phyloP scores from a whole-genome alignment of 441 rosid species.

The Gossypium lobatum region DNA sequence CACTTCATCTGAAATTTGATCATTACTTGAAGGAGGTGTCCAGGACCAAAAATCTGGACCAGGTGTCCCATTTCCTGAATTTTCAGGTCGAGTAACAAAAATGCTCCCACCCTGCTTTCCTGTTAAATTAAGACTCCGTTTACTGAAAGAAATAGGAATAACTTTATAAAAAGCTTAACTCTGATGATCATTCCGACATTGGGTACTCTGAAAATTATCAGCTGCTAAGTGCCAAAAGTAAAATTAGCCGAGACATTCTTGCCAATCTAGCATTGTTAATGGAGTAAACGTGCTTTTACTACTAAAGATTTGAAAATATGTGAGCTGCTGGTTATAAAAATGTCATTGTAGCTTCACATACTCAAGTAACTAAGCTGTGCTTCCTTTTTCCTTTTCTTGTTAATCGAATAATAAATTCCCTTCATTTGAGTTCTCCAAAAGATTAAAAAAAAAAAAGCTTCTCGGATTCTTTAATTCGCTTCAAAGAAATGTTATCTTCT shows the following conservation, averaged over 20 bases:
- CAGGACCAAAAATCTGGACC: constrained; percentile 98
- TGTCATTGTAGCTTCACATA: no score
- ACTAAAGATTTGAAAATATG: no score
- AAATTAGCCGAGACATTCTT: neutral
- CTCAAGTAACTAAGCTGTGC: neutral
- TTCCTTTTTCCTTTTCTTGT: neutral
- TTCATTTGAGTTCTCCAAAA: neutral
- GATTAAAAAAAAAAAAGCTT: neutral
- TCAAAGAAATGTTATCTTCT: neutral
- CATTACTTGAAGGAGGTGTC: constrained; percentile 54
- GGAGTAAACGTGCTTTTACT: no score
- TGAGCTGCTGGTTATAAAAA: no score
- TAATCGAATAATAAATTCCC: neutral
- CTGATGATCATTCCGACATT: neutral
- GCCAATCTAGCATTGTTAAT: no score
- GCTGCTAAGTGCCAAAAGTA: neutral
- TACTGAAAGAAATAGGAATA: neutral
- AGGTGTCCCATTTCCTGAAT: constrained; percentile 51
- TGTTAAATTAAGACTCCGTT: constrained; percentile 14
- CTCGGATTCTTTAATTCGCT: constrained; percentile 1
- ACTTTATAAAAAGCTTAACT: neutral
- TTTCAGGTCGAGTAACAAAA: constrained; percentile 35
- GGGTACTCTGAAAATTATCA: neutral
- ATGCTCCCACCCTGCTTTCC: constrained; percentile 39
- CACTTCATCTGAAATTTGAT: constrained; percentile 17